Percentiles rank a stretch among this genome's conserved stretches.
phyloP scores from a whole-genome alignment of 164 flowering plant genomes.

The Santalum album region DNA sequence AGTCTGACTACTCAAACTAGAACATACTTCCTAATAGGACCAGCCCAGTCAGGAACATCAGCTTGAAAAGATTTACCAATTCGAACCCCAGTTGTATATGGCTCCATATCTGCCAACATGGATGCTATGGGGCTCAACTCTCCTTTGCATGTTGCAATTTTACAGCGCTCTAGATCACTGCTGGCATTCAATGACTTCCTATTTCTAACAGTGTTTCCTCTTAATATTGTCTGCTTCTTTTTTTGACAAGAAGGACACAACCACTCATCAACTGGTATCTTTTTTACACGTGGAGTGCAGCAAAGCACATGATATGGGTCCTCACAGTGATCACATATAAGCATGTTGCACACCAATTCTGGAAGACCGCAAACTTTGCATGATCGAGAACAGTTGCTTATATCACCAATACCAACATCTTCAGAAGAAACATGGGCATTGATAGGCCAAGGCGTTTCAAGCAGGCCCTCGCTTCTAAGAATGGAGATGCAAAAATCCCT shows the following conservation, averaged over 20 bases:
- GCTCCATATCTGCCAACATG: constrained; percentile 57
- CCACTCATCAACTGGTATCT: constrained; percentile 62
- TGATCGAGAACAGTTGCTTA: constrained; percentile 14
- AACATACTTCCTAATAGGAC: constrained; percentile 53
- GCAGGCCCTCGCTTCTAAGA: constrained; percentile 38
- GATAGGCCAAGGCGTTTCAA: constrained; percentile 13
- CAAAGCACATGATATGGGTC: constrained; percentile 69
- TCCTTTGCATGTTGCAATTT: constrained; percentile 21
- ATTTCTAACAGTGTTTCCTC: constrained; percentile 18
- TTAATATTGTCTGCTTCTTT: constrained; percentile 37
- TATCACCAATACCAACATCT: constrained; percentile 8
- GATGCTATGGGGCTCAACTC: constrained; percentile 29
- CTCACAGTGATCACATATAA: constrained; percentile 79
- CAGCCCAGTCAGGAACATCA: constrained; percentile 70
- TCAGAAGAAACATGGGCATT: constrained; percentile 10
- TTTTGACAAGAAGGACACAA: constrained; percentile 55
- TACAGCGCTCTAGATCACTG: constrained; percentile 15
- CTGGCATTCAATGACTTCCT: constrained; percentile 14
- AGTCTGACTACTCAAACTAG: not conserved
- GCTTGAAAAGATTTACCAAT: constrained; percentile 83
- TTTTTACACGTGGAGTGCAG: constrained; percentile 41
- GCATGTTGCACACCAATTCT: constrained; percentile 40
- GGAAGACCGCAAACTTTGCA: constrained; percentile 54
- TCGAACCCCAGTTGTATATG: constrained; percentile 56
- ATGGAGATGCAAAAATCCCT: constrained; percentile 43